Conservation (phyloP, 169 alveolate genomes). For the Ichthyophthirius multifiliis region DNA sequence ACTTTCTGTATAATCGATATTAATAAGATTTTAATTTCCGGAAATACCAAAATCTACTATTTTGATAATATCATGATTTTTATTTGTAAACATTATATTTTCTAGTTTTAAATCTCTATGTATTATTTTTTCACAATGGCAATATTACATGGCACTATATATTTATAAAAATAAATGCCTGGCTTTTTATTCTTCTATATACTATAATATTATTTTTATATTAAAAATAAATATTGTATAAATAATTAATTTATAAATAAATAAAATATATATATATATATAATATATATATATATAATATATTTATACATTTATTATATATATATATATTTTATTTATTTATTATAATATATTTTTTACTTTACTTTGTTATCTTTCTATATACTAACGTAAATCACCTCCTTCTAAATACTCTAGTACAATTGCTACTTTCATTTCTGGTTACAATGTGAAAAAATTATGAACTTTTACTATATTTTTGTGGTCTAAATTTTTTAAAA, state of each 20-base stretch:
- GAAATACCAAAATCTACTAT: slow-evolving; percentile 78
- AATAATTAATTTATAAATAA: neutral
- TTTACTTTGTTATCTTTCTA: neutral
- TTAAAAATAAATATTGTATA: neutral
- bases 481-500: neutral
- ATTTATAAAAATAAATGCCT: slow-evolving; percentile 21
- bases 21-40: slow-evolving; percentile 26
- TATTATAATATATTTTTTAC: neutral
- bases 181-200: neutral
- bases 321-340: neutral
- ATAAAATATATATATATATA: neutral
- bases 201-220: neutral
- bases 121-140: slow-evolving; percentile 8
- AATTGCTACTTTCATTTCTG: slow-evolving; percentile 11
- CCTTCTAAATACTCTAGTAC: slow-evolving; percentile 24
- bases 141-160: neutral
- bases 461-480: neutral
- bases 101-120: slow-evolving; percentile 26
- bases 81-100: slow-evolving; percentile 13
- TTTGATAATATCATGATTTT: slow-evolving; percentile 18
- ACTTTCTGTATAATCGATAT: slow-evolving; percentile 50
- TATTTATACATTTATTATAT: neutral
- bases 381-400: slow-evolving; percentile 1
- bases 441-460: slow-evolving; percentile 16
- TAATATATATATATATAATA: neutral